Conservation (phyloP, 164 flowering plant genomes). For the Akebia trifoliata region DNA sequence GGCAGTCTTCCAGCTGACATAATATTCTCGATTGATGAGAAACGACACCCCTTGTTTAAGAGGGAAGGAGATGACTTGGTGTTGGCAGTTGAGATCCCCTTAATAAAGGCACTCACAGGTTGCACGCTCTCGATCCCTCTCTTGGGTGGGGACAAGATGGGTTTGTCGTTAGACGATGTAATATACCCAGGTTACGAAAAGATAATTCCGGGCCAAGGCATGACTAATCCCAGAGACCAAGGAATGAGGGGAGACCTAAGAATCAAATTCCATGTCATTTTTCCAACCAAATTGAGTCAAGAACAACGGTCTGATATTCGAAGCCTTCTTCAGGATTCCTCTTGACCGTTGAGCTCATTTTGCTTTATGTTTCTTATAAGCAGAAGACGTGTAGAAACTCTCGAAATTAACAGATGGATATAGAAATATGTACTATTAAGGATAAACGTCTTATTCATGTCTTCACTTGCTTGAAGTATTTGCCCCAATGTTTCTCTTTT, state of each 20-base stretch:
- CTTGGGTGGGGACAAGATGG: constrained; percentile 56
- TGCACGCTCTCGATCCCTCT: constrained; percentile 55
- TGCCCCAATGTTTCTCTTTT: background rate
- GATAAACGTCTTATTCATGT: no score
- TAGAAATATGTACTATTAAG: no score
- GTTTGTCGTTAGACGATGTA: constrained; percentile 40
- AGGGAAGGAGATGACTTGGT: constrained; percentile 64
- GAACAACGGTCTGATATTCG: constrained; percentile 43
- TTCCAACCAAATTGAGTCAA: constrained; percentile 43
- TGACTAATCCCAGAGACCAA: constrained; percentile 50
- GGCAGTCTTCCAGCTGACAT: constrained; percentile 62
- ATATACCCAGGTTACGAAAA: constrained; percentile 61
- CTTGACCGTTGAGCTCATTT: constrained; percentile 14
- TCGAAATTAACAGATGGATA: no score
- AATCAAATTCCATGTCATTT: constrained; percentile 46
- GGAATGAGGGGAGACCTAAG: constrained; percentile 53
- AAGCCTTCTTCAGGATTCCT: constrained; percentile 36
- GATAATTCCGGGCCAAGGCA: constrained; percentile 65
- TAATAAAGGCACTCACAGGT: constrained; percentile 71
- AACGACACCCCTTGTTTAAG: constrained; percentile 51
- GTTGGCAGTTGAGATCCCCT: constrained; percentile 50
- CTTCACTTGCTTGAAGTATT: no score
- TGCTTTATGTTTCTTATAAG: no score
- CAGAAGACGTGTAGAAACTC: no score
- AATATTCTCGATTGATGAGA: constrained; percentile 53